These are phyloP conservation scores for Boletus vinaceobasis DNA, from an alignment of 768 basidiomycete genomes.

Conservation along the genomic window DNA sequence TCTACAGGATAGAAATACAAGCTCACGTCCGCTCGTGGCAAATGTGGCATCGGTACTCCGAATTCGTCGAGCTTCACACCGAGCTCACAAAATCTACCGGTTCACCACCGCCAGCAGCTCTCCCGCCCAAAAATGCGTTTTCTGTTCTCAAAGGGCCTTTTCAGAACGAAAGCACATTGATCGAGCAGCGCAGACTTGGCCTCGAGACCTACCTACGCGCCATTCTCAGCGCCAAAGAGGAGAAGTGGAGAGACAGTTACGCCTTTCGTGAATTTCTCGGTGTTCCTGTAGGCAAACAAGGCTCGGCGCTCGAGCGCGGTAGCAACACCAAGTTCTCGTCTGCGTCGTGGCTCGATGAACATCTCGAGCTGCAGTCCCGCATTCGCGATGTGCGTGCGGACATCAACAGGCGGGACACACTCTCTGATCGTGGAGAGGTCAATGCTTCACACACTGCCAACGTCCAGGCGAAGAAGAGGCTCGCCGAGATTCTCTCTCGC, in stretches of 20 bases:
- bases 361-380: constrained; percentile 68
- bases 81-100: constrained; percentile 80
- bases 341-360: constrained; percentile 88
- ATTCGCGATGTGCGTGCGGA: constrained; percentile 82
- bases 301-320: constrained; percentile 23
- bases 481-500: constrained; percentile 74
- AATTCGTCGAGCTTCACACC: constrained; percentile 84
- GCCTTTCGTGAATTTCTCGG: constrained; percentile 87
- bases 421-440: constrained; percentile 72
- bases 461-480: constrained; percentile 81
- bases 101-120: constrained; percentile 69
- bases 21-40: constrained; percentile 91
- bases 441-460: constrained; percentile 72
- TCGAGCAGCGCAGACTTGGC: constrained; percentile 73
- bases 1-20: constrained; percentile 80
- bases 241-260: constrained; percentile 74
- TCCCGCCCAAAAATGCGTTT: constrained; percentile 84
- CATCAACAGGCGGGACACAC: constrained; percentile 83
- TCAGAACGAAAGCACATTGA: constrained; percentile 49
- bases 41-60: constrained; percentile 92
- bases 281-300: constrained; percentile 64
- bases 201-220: constrained; percentile 85
- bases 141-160: constrained; percentile 58
- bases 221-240: constrained; percentile 78
- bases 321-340: constrained; percentile 57